Percentiles rank a stretch among this genome's conserved stretches.
Conservation (phyloP, 1,284 basidiomycete genomes). For the Phylloboletellus chloephorus region DNA sequence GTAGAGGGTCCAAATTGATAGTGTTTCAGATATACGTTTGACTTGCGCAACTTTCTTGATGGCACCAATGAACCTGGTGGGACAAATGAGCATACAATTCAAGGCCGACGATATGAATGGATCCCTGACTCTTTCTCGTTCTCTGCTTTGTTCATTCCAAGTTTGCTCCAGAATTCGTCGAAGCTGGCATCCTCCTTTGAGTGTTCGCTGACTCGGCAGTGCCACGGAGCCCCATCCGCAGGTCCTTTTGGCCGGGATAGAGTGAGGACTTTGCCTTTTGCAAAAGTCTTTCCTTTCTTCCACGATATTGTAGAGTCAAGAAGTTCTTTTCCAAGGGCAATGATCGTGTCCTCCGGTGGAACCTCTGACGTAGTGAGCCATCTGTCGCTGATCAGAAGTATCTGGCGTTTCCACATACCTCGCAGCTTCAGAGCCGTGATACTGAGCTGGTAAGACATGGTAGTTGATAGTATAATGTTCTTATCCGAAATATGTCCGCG, state of each 20-base stretch:
- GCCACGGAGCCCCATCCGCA: conserved; percentile 57
- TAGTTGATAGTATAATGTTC: conserved; percentile 20
- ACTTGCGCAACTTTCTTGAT: conserved; percentile 60
- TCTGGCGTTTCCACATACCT: conserved; percentile 31
- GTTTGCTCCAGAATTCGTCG: conserved; percentile 63
- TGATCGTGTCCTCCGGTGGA: conserved; percentile 52
- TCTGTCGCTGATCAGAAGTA: neutral
- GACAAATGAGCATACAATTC: conserved; percentile 1
- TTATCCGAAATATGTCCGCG: too few species aligned
- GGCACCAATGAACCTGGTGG: conserved; percentile 54
- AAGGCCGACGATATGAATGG: neutral
- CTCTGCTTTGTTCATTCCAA: conserved; percentile 58
- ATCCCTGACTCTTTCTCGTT: conserved; percentile 57
- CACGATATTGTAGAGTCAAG: conserved; percentile 51
- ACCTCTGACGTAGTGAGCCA: conserved; percentile 39
- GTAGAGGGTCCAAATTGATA: conserved; percentile 65
- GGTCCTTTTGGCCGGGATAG: conserved; percentile 45
- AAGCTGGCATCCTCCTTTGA: conserved; percentile 59
- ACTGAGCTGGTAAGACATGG: conserved; percentile 36
- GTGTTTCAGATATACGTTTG: conserved; percentile 56
- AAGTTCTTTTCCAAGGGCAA: conserved; percentile 50
- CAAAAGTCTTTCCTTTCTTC: conserved; percentile 61
- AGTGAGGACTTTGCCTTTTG: conserved; percentile 51
- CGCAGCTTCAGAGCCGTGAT: conserved; percentile 41
- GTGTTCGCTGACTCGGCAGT: conserved; percentile 63